A percentile compares a stretch with the other conserved stretches of the same genome.
Conservation (phyloP, 2,329 filamentous ascomycete genomes). For the Talaromyces rugulosus region DNA sequence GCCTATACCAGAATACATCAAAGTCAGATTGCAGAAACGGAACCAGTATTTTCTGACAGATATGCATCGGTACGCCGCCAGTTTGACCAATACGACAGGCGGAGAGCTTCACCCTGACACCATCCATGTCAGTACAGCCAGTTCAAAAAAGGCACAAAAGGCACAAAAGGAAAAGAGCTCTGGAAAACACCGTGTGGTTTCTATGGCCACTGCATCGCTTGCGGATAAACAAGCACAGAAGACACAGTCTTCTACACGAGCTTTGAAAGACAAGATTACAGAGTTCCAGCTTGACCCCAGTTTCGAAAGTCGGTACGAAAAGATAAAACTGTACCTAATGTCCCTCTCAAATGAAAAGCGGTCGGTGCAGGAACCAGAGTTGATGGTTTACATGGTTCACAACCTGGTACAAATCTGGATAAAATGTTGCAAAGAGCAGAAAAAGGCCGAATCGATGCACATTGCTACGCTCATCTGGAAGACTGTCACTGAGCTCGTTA, state of each 20-base stretch:
- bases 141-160: not conserved
- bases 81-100: constrained; percentile 61
- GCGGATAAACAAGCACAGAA: not conserved
- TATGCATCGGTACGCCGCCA: constrained; percentile 65
- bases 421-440: constrained; percentile 9
- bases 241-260: not conserved
- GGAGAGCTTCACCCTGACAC: constrained; percentile 62
- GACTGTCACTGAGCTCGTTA: constrained; percentile 30
- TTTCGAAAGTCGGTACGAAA: constrained; percentile 42
- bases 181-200: not conserved
- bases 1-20: not conserved
- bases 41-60: constrained; percentile 66
- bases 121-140: constrained; percentile 32
- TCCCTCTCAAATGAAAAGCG: constrained; percentile 33
- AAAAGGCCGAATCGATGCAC: not conserved
- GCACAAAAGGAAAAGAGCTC: not conserved
- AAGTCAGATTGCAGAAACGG: not conserved
- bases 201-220: not conserved
- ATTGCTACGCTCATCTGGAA: constrained; percentile 30
- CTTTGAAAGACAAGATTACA: not conserved
- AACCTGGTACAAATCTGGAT: constrained; percentile 20
- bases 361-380: constrained; percentile 42
- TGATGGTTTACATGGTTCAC: constrained; percentile 31
- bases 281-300: not conserved
- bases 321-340: constrained; percentile 46